phyloP scores from a whole-genome alignment of 169 alveolate genomes.

The Eimeria falciformis region DNA sequence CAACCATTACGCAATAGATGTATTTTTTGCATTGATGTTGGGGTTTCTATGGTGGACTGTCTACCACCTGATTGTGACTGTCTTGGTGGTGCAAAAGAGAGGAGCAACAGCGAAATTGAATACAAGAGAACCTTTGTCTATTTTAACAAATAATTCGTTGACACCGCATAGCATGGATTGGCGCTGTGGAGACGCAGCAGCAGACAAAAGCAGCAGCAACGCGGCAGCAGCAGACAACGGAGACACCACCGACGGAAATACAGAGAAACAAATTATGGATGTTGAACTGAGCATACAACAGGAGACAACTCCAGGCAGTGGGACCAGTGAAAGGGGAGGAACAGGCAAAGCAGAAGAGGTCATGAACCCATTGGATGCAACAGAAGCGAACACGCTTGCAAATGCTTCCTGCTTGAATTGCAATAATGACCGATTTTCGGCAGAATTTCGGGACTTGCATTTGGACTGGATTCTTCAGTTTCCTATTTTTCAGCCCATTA shows the following conservation, averaged over 20 bases:
- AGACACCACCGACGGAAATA: no score
- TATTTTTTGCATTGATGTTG: not conserved
- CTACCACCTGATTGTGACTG: not conserved
- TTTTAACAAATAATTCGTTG: no score
- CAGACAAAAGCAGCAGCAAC: not conserved
- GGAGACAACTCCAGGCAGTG: no score
- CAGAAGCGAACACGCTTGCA: no score
- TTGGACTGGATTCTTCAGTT: not conserved
- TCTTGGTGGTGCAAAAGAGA: not conserved
- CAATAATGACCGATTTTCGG: not conserved
- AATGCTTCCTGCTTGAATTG: no score
- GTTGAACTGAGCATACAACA: no score
- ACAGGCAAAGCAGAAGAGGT: no score
- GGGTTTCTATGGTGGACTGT: not conserved
- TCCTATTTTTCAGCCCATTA: not conserved
- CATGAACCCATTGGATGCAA: no score
- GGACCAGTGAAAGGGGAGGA: no score
- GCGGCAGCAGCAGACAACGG: not conserved
- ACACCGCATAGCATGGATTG: not conserved
- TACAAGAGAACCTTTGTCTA: no score
- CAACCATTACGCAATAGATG: conserved; percentile 8
- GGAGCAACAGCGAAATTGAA: not conserved
- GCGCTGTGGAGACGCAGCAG: not conserved
- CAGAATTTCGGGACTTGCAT: not conserved
- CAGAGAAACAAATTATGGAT: no score